These are phyloP conservation scores for Leccinum cinnamomeum DNA, from an alignment of 1,284 basidiomycete species.

Conservation along the genomic window DNA sequence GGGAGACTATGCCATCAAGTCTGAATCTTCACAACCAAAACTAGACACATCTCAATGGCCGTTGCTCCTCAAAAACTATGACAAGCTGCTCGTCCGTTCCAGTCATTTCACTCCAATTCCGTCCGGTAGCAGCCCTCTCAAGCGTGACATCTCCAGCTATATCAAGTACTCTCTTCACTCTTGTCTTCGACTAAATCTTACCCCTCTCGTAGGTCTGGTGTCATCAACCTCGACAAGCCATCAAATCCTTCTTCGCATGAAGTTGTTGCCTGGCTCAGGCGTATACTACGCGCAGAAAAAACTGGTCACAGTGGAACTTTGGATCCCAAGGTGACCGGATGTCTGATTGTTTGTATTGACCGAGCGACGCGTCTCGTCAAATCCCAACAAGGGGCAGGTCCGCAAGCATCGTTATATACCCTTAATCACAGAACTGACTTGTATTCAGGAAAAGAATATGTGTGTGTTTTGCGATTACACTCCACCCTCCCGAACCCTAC, in stretches of 20 bases:
- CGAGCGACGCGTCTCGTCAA: conserved; percentile 99
- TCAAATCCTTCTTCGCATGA: conserved; percentile 99
- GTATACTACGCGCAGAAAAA: conserved; percentile 96
- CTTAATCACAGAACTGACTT: conserved; percentile 5
- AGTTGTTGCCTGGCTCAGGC: conserved; percentile 97
- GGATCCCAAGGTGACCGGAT: conserved; percentile 99
- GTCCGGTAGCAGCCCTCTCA: conserved; percentile 85
- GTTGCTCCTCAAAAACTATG: conserved; percentile 97
- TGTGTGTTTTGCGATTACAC: conserved; percentile 94
- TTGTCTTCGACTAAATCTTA: conserved; percentile 10
- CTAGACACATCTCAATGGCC: conserved; percentile 98
- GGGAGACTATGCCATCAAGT: conserved; percentile 84
- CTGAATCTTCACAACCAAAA: conserved; percentile 69
- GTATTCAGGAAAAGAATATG: conserved; percentile 91
- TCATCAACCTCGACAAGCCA: conserved; percentile 99
- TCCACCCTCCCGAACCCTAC: conserved; percentile 79
- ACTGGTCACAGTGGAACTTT: conserved; percentile 98
- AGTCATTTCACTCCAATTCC: conserved; percentile 99
- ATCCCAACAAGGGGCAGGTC: conserved; percentile 94
- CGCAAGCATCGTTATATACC: conserved; percentile 29
- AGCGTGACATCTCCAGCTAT: conserved; percentile 89
- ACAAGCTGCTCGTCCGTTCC: conserved; percentile 92
- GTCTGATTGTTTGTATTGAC: conserved; percentile 98
- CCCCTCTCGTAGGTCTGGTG: conserved; percentile 70
- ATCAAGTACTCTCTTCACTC: conserved; percentile 62